Conservation (phyloP, 1,284 basidiomycete genomes). For the Sanghuangporus weigelae region DNA sequence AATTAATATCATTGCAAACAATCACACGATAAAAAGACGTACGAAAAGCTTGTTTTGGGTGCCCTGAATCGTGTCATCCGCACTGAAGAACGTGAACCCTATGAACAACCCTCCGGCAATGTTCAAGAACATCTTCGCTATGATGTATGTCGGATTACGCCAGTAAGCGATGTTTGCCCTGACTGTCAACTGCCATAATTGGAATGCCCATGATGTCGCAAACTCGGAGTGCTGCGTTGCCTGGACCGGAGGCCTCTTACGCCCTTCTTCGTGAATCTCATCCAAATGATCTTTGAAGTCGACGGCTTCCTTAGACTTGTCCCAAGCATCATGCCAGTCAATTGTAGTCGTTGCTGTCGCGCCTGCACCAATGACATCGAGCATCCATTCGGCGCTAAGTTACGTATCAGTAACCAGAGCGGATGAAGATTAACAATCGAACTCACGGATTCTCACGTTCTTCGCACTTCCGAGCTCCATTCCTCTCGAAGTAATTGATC, state of each 20-base stretch:
- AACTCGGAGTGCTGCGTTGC: conserved; percentile 38
- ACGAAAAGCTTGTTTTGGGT: conserved; percentile 19
- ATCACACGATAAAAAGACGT: conserved; percentile 21
- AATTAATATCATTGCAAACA: conserved; percentile 39
- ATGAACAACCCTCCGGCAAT: conserved; percentile 16
- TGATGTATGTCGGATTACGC: conserved; percentile 51
- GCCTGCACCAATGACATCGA: conserved; percentile 51
- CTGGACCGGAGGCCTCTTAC: conserved; percentile 30
- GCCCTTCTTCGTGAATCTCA: conserved; percentile 33
- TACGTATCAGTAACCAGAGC: background rate
- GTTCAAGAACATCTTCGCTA: conserved; percentile 34
- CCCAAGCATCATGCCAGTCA: conserved; percentile 44
- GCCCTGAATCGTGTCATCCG: conserved; percentile 13
- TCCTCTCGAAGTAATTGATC: conserved; percentile 64
- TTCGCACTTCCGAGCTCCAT: conserved; percentile 42
- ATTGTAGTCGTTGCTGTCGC: conserved; percentile 34
- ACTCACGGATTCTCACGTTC: conserved; percentile 39
- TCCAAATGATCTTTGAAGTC: conserved; percentile 29
- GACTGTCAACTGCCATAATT: conserved; percentile 39
- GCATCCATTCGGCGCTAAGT: conserved; percentile 49
- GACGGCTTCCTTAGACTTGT: conserved; percentile 29
- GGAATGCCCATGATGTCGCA: conserved; percentile 42
- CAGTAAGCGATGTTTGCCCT: conserved; percentile 53
- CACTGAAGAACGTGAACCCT: conserved; percentile 18
- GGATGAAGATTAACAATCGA: background rate